These are phyloP conservation scores for Omphalea diandra DNA, from an alignment of 441 rosid genomes.

Conservation along the genomic window DNA sequence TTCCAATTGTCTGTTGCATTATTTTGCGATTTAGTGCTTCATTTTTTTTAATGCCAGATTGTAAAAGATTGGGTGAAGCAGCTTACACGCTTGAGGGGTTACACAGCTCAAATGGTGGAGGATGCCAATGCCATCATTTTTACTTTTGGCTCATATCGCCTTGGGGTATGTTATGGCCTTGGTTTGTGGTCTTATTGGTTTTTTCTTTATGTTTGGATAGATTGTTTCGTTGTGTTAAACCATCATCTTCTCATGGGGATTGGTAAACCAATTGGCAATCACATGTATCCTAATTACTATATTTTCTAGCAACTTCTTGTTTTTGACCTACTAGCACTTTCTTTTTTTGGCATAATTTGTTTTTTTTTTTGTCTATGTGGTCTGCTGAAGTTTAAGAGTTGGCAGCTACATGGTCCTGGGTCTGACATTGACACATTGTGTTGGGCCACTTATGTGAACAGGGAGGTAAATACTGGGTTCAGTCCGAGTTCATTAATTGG, in stretches of 20 bases:
- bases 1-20: too few species aligned
- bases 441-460: conserved; percentile 67
- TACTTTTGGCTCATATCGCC: conserved; percentile 71
- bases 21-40: not conserved
- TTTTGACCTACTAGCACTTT: not conserved
- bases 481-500: not conserved
- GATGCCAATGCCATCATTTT: conserved; percentile 68
- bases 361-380: not conserved
- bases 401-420: conserved; percentile 74
- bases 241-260: not conserved
- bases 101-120: conserved; percentile 68
- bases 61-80: conserved; percentile 69
- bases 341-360: not conserved
- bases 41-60: conserved; percentile 36
- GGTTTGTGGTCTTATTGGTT: not conserved
- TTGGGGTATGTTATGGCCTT: conserved; percentile 42
- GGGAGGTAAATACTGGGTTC: conserved; percentile 45
- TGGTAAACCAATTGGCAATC: not conserved
- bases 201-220: not conserved
- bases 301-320: not conserved
- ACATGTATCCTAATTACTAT: not conserved
- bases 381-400: conserved; percentile 8
- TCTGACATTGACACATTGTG: conserved; percentile 67
- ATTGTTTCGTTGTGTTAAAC: not conserved
- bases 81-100: conserved; percentile 53